Percentiles rank a stretch among this genome's conserved stretches.
phyloP scores from a whole-genome alignment of 495 filamentous ascomycete species.

The Aspergillus panamensis region DNA sequence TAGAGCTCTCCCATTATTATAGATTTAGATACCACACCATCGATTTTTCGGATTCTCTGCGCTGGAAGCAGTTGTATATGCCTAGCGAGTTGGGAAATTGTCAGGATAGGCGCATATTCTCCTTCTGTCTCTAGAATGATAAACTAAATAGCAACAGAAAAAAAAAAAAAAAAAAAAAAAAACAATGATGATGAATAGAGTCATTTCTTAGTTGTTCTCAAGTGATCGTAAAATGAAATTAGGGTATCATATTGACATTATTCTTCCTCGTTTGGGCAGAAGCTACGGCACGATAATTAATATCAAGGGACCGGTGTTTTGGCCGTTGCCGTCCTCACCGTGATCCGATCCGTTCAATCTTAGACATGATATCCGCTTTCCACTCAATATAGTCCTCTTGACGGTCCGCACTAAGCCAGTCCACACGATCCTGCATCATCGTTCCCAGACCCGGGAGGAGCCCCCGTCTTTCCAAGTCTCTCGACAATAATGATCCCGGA shows the following conservation, averaged over 20 bases:
- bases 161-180: not conserved
- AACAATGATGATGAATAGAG: not conserved
- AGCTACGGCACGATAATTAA: no score
- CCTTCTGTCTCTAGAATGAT: not conserved
- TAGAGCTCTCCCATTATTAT: not conserved
- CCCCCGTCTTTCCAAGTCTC: constrained; percentile 29
- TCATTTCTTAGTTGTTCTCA: not conserved
- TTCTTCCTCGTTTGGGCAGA: no score
- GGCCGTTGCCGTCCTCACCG: not conserved
- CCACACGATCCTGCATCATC: constrained; percentile 81
- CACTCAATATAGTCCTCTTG: constrained; percentile 65
- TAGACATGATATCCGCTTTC: constrained; percentile 62
- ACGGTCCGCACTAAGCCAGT: constrained; percentile 71
- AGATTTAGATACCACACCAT: not conserved
- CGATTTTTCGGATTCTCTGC: constrained; percentile 6
- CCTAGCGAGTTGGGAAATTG: not conserved
- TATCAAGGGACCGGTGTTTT: no score
- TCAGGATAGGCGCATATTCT: not conserved
- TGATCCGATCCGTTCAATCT: constrained; percentile 26
- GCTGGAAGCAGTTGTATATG: constrained; percentile 1
- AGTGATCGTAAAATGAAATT: not conserved
- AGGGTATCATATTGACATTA: not conserved
- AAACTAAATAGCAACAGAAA: not conserved
- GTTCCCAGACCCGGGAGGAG: constrained; percentile 61
- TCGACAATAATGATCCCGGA: constrained; percentile 9